Evolutionary conservation across 306 rosid species (phyloP).

Genomic region (Crotalaria pallida): DNA sequence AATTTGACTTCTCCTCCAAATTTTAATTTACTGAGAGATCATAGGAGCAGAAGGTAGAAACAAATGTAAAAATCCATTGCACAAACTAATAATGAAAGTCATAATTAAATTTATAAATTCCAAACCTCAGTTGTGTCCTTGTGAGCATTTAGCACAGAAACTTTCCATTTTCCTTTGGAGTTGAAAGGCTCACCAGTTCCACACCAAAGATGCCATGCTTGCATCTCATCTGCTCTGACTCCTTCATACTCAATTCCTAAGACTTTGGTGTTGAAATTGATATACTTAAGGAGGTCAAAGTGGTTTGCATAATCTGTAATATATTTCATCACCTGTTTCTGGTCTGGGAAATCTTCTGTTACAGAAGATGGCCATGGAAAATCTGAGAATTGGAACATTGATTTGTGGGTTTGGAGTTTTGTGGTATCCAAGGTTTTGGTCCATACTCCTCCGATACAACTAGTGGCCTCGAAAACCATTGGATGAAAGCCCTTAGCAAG

Average conservation of each 20-base stretch:
- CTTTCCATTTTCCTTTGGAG: constrained; percentile 46
- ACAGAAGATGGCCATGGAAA: constrained; percentile 62
- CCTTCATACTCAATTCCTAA: constrained; percentile 35
- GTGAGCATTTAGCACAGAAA: constrained; percentile 24
- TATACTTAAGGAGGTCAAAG: constrained; percentile 37
- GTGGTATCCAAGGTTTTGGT: constrained; percentile 42
- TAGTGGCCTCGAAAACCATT: constrained; percentile 42
- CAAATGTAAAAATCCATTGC: no score
- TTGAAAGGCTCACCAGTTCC: constrained; percentile 43
- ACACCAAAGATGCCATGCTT: constrained; percentile 48
- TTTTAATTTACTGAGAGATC: no score
- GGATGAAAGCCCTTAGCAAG: constrained; percentile 44
- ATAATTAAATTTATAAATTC: no score
- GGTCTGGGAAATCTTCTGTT: constrained; percentile 31
- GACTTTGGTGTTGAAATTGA: constrained; percentile 44
- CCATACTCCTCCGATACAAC: constrained; percentile 58
- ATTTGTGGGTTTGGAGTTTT: constrained; percentile 51
- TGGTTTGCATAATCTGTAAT: constrained; percentile 41
- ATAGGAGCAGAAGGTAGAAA: no score
- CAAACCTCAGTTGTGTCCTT: constrained; percentile 30
- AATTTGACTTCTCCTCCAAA: no score
- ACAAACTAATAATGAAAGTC: no score
- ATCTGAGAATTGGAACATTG: constrained; percentile 49
- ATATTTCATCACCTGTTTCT: constrained; percentile 33
- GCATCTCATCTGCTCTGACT: constrained; percentile 28